Conservation (phyloP, 2,329 filamentous ascomycete genomes). For the Ceratocystis papillata region DNA sequence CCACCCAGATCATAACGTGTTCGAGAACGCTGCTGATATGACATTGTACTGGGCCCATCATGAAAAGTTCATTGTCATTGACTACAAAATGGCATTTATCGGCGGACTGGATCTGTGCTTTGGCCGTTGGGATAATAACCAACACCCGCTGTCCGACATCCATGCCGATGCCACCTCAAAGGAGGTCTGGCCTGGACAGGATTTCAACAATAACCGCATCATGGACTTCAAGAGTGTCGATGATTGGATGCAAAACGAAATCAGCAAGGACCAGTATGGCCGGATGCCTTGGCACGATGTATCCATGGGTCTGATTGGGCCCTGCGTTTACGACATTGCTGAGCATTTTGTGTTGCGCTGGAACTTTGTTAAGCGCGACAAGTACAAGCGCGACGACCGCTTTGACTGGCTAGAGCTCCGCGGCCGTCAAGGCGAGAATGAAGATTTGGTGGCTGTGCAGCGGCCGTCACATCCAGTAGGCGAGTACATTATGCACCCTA, state of each 20-base stretch:
- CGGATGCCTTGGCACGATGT: conserved; percentile 99
- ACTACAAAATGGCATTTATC: conserved; percentile 83
- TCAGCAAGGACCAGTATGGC: conserved; percentile 81
- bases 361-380: conserved; percentile 96
- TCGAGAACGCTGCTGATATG: conserved; percentile 91
- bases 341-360: conserved; percentile 90
- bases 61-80: conserved; percentile 93
- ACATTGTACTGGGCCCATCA: conserved; percentile 98
- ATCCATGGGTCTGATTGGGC: conserved; percentile 79
- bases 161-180: conserved; percentile 72
- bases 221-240: conserved; percentile 89
- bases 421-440: conserved; percentile 63
- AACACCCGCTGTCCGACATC: conserved; percentile 76
- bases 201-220: conserved; percentile 95
- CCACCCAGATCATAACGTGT: conserved; percentile 88
- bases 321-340: conserved; percentile 84
- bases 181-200: conserved; percentile 88
- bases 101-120: conserved; percentile 93
- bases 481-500: conserved; percentile 72
- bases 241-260: conserved; percentile 86
- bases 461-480: conserved; percentile 81
- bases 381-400: conserved; percentile 78
- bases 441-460: conserved; percentile 80
- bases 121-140: conserved; percentile 80
- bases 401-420: conserved; percentile 80